Evolutionary conservation across 2,329 filamentous ascomycete species (phyloP), one percentile per base, ranked within the genome.

Genomic region (Fusarium piperis): DNA sequence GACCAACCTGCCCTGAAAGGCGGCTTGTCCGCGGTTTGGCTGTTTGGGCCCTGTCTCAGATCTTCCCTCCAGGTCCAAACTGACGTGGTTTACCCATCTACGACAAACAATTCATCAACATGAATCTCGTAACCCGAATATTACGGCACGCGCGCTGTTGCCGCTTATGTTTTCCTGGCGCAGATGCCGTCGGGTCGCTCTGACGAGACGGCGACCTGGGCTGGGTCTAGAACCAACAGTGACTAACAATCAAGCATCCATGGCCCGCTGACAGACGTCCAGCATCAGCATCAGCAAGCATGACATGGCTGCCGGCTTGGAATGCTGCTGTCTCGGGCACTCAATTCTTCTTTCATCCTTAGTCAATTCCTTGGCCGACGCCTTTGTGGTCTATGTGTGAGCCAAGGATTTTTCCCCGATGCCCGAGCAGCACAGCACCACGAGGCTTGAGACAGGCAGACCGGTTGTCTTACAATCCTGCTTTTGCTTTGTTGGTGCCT

Each of bases 1-100:
- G 64, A 59, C 57, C 33, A 56, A 51, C n/a, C n/a, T n/a, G 64
- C 57, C 44, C 61, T 66, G 65, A 32, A 52, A 51, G 41, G 57
- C 57, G 57, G 41, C 32, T 33, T 51, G 18, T 51, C 33, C 46
- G 60, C 52, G 57, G 69, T 52, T 72, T 59, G 39, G 56, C 15
- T 46, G 59, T 57, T 72, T 72, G 59, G 36, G 59, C 56, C 11
- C 16, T 68, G 70, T 72, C 70, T 72, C 70, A 67, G 65, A 72
- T 67, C 70, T 63, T 53, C 61, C 69, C 65, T 56, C 18, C 44
- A 48, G 9, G 44, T 48, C 26, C 33, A 56, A 44, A 41, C 52
- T 55, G 48, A 46, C 65, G 52, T 67, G 51, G 58, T 41, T 35
- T 51, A 26, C 46, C 46, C 26, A 51, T n/a, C 46, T 35, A 38